These are phyloP conservation scores for Penicillium chermesinum DNA, from an alignment of 495 filamentous ascomycete genomes.

Conservation along the genomic window DNA sequence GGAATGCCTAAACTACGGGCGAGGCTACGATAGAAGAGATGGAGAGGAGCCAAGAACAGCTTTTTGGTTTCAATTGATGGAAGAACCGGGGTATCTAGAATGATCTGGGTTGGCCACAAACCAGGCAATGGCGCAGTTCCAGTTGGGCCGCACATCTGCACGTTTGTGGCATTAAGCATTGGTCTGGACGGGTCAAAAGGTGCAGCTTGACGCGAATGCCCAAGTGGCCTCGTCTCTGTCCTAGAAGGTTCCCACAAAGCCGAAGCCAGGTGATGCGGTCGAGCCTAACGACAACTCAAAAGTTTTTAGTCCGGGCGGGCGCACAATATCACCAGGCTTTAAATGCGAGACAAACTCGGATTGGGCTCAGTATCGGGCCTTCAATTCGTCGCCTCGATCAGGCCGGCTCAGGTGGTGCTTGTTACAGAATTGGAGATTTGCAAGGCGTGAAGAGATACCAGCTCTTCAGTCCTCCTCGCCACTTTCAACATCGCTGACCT, in stretches of 20 bases:
- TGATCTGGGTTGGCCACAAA: neutral
- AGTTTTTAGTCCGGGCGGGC: too few species aligned
- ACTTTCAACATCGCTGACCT: slow-evolving; percentile 42
- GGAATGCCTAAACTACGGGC: too few species aligned
- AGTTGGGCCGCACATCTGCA: neutral
- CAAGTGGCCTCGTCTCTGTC: neutral
- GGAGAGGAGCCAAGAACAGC: neutral
- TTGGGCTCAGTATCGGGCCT: too few species aligned
- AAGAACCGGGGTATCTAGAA: slow-evolving; percentile 14
- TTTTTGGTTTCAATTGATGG: slow-evolving; percentile 7
- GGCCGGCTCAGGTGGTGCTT: neutral
- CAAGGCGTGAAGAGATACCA: neutral
- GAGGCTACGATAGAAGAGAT: neutral
- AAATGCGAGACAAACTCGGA: too few species aligned
- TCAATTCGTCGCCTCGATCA: neutral
- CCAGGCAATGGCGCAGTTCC: neutral
- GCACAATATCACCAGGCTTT: too few species aligned
- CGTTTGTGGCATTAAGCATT: neutral
- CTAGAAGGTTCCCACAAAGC: neutral
- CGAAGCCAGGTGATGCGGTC: neutral
- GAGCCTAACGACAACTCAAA: slow-evolving; percentile 4
- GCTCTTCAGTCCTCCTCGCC: slow-evolving; percentile 38
- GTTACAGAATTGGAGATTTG: neutral
- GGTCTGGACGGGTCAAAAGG: neutral
- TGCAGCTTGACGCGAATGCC: neutral